Conservation (phyloP, 768 basidiomycete genomes). For the Clitopilus passeckerianus region DNA sequence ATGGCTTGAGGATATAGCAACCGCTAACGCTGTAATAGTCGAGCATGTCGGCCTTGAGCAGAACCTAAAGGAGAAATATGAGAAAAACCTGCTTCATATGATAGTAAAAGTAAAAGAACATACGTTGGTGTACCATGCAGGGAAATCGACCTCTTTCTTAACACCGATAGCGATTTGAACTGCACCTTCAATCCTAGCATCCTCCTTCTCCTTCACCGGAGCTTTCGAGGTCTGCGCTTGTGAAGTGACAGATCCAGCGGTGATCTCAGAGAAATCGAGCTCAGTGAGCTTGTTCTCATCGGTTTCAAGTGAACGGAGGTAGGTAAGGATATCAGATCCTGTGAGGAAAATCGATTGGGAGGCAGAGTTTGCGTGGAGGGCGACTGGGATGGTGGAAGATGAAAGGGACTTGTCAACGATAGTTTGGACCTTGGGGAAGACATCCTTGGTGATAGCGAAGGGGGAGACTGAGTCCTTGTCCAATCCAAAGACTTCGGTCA, state of each 20-base stretch:
- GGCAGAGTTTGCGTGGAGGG: conserved; percentile 72
- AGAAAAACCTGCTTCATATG: neutral
- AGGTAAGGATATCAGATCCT: conserved; percentile 68
- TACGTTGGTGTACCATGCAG: conserved; percentile 92
- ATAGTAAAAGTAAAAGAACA: conserved; percentile 15
- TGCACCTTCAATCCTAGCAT: conserved; percentile 80
- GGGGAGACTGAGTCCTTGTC: conserved; percentile 90
- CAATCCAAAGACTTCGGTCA: conserved; percentile 78
- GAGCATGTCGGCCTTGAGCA: conserved; percentile 97
- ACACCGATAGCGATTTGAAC: conserved; percentile 92
- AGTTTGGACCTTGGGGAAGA: conserved; percentile 67
- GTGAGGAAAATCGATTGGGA: conserved; percentile 72
- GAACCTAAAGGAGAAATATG: conserved; percentile 50
- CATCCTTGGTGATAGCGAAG: conserved; percentile 60
- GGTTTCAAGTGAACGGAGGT: conserved; percentile 69
- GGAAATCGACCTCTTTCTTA: conserved; percentile 94
- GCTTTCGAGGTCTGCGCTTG: conserved; percentile 33
- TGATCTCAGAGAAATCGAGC: conserved; percentile 67
- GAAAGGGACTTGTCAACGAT: conserved; percentile 78
- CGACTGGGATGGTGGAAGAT: conserved; percentile 61
- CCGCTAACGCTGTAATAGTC: conserved; percentile 99
- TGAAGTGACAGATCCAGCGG: conserved; percentile 27
- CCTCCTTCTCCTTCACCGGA: conserved; percentile 57
- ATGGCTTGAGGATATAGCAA: conserved; percentile 97
- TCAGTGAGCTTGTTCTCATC: conserved; percentile 60